Base-by-base conservation (phyloP, 306 rosid genomes). In the Rosa chinensis region DNA sequence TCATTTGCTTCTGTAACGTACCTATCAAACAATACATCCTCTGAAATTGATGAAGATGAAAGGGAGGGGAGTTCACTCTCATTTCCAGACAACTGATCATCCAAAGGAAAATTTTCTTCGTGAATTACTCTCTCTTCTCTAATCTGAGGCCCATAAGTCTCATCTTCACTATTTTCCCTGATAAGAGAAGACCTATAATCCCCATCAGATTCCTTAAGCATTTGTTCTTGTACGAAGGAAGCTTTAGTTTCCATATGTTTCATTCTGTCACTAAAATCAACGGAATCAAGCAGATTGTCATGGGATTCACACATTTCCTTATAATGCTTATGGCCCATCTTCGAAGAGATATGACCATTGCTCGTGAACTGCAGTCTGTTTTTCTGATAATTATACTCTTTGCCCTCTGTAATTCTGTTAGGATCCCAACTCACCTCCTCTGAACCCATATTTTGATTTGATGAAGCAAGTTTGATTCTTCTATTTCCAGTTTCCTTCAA, bases 1-100 rank as follows among this genome's bases (percentile, higher is more conserved):
- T 81, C 87, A 12, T 87, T 88, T 52, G 99, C 97, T 86, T 92
- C 97, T 63, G 82, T 85, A 58, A 92, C 89, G 86, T 85, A 89
- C 82, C 86, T 86, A 77, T 89, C 96, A 82, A 94, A 92, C 80
- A 88, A 35, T 25, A 85, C 72, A 85, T 94, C 99, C 76, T 94
- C 93, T 17, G 92, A 87, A 77, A 85, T 63, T 72, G 77, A 84
- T 17, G 94, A 49, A 78, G 97, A 87, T 50, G 90, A 81, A 82
- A 88, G 42, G 45, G 87, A 50, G 76, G 83, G 77, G 63, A 76
- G 72, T 78, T 83, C 89, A 76, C 72, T 85, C 85, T 90, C 89
- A 45, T 42, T 66, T 25, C 78, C 80, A 79, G 86, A 77, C 55
- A 77, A 55, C 55, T 84, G 81, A 85, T 83, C 80, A 5, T 67